Evolutionary conservation across 2,329 filamentous ascomycete species (phyloP).

Genomic region (Hypoxylon sp.): DNA sequence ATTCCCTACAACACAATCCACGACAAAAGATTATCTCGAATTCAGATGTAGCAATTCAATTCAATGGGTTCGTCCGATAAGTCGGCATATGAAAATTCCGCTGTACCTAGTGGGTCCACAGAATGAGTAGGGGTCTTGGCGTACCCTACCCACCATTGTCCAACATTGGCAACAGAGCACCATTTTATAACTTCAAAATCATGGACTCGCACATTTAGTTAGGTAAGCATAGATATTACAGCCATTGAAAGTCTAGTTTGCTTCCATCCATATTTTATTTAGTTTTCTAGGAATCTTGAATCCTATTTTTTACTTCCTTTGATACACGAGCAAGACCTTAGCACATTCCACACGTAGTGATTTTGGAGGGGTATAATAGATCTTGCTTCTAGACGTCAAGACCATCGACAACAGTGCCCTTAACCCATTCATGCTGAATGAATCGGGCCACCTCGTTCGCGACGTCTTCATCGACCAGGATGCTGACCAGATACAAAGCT

Average conservation of each 20-base stretch:
- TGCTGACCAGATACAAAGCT: constrained; percentile 86
- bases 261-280: constrained; percentile 14
- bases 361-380: constrained; percentile 23
- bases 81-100: constrained; percentile 44
- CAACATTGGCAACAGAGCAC: neutral
- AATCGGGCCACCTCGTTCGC: constrained; percentile 81
- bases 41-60: constrained; percentile 10
- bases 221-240: neutral
- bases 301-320: constrained; percentile 35
- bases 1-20: constrained; percentile 14
- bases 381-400: constrained; percentile 77
- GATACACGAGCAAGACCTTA: constrained; percentile 39
- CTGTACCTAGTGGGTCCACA: constrained; percentile 8
- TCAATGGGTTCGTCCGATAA: neutral
- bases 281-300: constrained; percentile 15
- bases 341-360: constrained; percentile 33
- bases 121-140: neutral
- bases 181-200: neutral
- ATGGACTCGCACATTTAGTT: neutral
- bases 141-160: neutral
- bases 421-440: constrained; percentile 88
- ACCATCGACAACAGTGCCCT: constrained; percentile 87
- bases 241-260: neutral
- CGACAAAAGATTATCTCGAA: constrained; percentile 29
- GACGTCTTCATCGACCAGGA: constrained; percentile 82